Evolutionary conservation across 164 flowering plant species (phyloP), one percentile per base, ranked within the genome.

Genomic region (Pachysandra terminalis): DNA sequence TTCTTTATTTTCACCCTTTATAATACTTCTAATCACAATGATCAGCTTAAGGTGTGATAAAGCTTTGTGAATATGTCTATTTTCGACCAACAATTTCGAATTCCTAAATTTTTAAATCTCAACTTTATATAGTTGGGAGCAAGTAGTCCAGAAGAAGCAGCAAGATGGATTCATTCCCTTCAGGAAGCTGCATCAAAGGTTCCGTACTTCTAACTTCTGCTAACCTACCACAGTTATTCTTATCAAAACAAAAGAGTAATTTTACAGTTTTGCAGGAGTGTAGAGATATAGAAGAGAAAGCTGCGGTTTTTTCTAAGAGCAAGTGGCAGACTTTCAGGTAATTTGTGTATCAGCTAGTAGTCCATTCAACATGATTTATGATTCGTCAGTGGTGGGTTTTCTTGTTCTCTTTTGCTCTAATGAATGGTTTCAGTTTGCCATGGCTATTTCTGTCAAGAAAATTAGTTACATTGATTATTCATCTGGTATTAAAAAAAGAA

Each of bases 111-210:
- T 9, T 60, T 32, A 56, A 21, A 22, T 70, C 73, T 75, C 26
- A 23, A 62, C 25, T 63, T 72, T 59, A 28, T 59, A 28, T 75
- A 94, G 98, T 77, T 91, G 74, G 97, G 95, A 56, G 97, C 94
- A 62, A 81, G 73, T 66, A 91, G 96, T 75, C 75, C 98, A 32
- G 98, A 91, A 72, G 98, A 94, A 79, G 91, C 98, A 25, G 97
- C 94, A 53, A 83, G 78, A 73, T 94, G 98, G 98, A 91, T 91
- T 35, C 82, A 28, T 56, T 83, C 80, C 41, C 78, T 94, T 62
- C 85, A 83, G 71, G 86, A 91, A 61, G 90, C 86, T 59, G 83
- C 89, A n/a, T 57, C 74, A 63, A 84, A 90, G 95, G 95, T 89
- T 76, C 71, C 9, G 16, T 21, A 35, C 52, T 32, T 17, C 55